A percentile compares a stretch with the other conserved stretches of the same genome.
These are phyloP conservation scores for Peniophora sp. DNA, from an alignment of 1,284 basidiomycete species.

Conservation along the genomic window DNA sequence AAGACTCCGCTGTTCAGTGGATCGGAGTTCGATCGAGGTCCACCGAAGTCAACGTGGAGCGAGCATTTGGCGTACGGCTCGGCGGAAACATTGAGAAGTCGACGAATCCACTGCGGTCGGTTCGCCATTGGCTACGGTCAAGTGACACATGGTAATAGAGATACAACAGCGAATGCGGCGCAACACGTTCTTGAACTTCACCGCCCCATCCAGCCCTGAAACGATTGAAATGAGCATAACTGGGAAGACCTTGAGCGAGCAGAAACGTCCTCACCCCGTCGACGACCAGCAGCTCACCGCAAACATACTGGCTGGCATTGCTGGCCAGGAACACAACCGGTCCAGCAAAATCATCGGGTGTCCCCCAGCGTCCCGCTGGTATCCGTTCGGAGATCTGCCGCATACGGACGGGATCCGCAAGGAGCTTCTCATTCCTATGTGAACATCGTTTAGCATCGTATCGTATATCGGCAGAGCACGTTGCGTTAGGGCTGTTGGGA, in stretches of 20 bases:
- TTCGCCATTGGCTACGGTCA: not conserved
- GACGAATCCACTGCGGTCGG: not conserved
- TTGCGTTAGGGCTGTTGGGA: no score
- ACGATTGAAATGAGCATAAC: constrained; percentile 5
- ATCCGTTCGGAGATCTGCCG: constrained; percentile 91
- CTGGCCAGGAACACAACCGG: constrained; percentile 88
- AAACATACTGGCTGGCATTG: constrained; percentile 82
- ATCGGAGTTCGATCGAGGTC: not conserved
- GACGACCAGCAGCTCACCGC: constrained; percentile 77
- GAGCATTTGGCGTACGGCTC: not conserved
- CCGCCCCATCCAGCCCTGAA: constrained; percentile 63
- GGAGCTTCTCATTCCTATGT: constrained; percentile 69
- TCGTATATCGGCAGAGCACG: no score
- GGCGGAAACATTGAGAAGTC: not conserved
- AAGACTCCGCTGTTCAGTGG: no score
- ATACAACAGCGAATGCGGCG: not conserved
- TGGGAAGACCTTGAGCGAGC: constrained; percentile 6
- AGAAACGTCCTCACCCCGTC: constrained; percentile 49
- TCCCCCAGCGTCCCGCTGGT: constrained; percentile 87
- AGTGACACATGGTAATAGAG: not conserved
- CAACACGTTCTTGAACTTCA: constrained; percentile 14
- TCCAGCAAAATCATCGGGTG: constrained; percentile 84
- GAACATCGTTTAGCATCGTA: no score
- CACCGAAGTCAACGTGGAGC: not conserved
- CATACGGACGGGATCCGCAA: constrained; percentile 66